A percentile compares a stretch with the other conserved stretches of the same genome.
phyloP scores from a whole-genome alignment of 2,329 filamentous ascomycete species.

The Nothopassalora personata region DNA sequence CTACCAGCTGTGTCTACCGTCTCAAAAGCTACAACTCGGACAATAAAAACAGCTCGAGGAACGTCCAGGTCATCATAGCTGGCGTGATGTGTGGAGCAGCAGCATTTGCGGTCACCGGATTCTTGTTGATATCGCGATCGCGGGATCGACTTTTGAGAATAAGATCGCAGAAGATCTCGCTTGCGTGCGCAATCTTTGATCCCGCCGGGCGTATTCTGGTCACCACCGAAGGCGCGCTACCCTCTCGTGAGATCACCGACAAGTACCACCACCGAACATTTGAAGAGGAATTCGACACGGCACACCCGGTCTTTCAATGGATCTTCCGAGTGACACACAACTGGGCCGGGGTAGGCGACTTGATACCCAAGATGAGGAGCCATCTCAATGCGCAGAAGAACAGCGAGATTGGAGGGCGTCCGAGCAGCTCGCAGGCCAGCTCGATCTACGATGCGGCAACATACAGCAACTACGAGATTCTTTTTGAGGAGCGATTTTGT shows the following conservation, averaged over 20 bases:
- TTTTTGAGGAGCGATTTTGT: slow-evolving; percentile 81
- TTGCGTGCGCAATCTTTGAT: slow-evolving; percentile 62
- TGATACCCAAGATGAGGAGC: slow-evolving; percentile 66
- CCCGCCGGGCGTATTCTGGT: slow-evolving; percentile 61
- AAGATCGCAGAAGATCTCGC: slow-evolving; percentile 50
- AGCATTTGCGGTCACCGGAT: slow-evolving; percentile 32
- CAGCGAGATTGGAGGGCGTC: slow-evolving; percentile 22
- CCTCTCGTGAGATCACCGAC: slow-evolving; percentile 71
- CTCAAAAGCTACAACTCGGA: slow-evolving; percentile 45
- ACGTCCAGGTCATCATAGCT: slow-evolving; percentile 67
- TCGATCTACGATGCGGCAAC: slow-evolving; percentile 49
- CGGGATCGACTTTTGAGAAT: slow-evolving; percentile 36
- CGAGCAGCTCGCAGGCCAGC: slow-evolving; percentile 27
- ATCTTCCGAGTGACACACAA: slow-evolving; percentile 75
- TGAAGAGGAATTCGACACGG: slow-evolving; percentile 68
- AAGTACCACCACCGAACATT: slow-evolving; percentile 62
- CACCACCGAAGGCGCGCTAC: slow-evolving; percentile 62
- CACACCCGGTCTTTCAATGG: slow-evolving; percentile 80
- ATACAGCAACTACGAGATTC: slow-evolving; percentile 64
- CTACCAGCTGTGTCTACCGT: slow-evolving; percentile 64
- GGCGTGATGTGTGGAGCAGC: slow-evolving; percentile 53
- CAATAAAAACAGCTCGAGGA: slow-evolving; percentile 45
- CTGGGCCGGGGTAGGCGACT: slow-evolving; percentile 63
- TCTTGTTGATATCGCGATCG: slow-evolving; percentile 35
- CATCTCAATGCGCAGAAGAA: slow-evolving; percentile 53